Evolutionary conservation across 1,284 basidiomycete species (phyloP), one percentile per base, ranked within the genome.

Genomic region (Sanghuangporus weigelae): DNA sequence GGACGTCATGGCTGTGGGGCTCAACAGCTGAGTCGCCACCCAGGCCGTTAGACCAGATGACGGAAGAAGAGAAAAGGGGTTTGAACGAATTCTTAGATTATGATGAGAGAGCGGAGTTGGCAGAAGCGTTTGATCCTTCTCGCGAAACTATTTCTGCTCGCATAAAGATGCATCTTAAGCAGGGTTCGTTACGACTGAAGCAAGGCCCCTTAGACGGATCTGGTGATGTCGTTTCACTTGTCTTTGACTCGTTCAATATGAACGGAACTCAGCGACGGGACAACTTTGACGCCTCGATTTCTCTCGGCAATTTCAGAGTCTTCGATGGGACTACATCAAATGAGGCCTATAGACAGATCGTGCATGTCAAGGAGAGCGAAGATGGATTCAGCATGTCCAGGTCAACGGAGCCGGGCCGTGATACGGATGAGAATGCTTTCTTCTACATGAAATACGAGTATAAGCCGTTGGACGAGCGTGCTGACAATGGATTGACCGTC

Each of bases 1-100:
- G 77, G 65, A 75, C 78, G 46, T 82, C 88, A 36, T 96, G 95
- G 94, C 73, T 96, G 4, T 96, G 94, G 92, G 89, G 90, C 12
- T 83, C 87, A 16, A 78, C 81, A 7, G 66, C 70, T 14, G 68
- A 63, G 21, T 42, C 60, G 38, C 65, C 73, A n/a, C 62, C 70
- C 46, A 66, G 75, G 12, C 71, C 78, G 61, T 79, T 84, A 26
- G 85, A 87, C 11, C 75, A 85, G 31, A 90, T 96, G 81, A 96
- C 92, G 14, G 95, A 96, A 53, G 91, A 96, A 72, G 95, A 98
- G 75, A 87, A 93, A 59, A 91, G 91, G 72, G 87, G 99, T 76
- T 83, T 99, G 31, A 98, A 98, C 76, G 91, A 95, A 69, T 87
- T 93, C 16, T 88, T 99, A 64, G 96, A 99, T 73, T 98, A 94